Percentiles rank a stretch among this genome's conserved stretches.
Evolutionary conservation across 305 asterid species (phyloP).

Genomic region (Euphrasia arctica): DNA sequence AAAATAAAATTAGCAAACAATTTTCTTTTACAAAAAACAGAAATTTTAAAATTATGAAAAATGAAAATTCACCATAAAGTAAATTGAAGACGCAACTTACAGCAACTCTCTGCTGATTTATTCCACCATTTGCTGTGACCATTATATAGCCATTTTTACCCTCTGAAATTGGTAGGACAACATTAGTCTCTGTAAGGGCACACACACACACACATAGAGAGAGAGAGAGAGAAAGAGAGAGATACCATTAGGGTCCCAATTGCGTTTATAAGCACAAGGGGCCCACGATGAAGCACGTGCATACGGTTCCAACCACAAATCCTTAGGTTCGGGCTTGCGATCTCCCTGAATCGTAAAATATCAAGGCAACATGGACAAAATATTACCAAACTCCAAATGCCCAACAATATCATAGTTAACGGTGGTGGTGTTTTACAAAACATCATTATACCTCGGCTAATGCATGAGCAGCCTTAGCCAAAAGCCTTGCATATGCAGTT

Average conservation of each 20-base stretch:
- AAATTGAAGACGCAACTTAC: slow-evolving; percentile 49
- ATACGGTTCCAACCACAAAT: slow-evolving; percentile 90
- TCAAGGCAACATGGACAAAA: slow-evolving; percentile 18
- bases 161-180: slow-evolving; percentile 42
- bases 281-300: slow-evolving; percentile 77
- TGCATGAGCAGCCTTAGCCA: slow-evolving; percentile 93
- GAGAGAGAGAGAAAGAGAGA: slow-evolving; percentile 28
- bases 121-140: slow-evolving; percentile 98
- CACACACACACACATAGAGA: slow-evolving; percentile 22
- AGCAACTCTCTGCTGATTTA: slow-evolving; percentile 99
- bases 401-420: slow-evolving; percentile 19
- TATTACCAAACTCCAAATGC: slow-evolving; percentile 12
- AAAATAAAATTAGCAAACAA: slow-evolving; percentile 14
- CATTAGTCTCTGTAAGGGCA: slow-evolving; percentile 22
- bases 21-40: slow-evolving; percentile 5
- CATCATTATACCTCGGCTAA: slow-evolving; percentile 71
- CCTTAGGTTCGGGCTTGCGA: slow-evolving; percentile 80
- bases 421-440: slow-evolving; percentile 14
- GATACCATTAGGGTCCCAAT: slow-evolving; percentile 74
- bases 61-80: slow-evolving; percentile 20
- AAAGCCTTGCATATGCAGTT: slow-evolving; percentile 72
- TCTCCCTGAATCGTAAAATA: slow-evolving; percentile 53
- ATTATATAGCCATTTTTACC: slow-evolving; percentile 75
- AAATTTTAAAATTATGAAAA: slow-evolving; percentile 3
- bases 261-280: slow-evolving; percentile 74